Percentiles rank a stretch among this genome's conserved stretches.
Conservation (phyloP, 73 alveolate species). For the Breviolum minutum region DNA sequence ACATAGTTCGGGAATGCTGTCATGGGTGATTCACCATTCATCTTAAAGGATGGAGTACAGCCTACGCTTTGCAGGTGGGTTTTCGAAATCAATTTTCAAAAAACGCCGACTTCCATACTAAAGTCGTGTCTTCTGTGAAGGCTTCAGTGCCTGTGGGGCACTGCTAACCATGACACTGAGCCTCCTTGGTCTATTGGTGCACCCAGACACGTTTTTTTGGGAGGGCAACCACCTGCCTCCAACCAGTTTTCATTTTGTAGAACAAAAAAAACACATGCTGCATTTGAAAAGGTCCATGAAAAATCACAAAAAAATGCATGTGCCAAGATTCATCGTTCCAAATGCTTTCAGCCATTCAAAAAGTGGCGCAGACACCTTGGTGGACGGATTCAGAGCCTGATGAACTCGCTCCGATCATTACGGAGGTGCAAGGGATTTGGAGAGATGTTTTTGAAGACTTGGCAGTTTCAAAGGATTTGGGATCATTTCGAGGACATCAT, state of each 20-base stretch:
- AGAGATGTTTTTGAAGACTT: background rate
- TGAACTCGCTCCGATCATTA: constrained; percentile 40
- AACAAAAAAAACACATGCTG: background rate
- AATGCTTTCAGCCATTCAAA: background rate
- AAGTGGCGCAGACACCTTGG: background rate
- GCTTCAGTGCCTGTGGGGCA: constrained; percentile 34
- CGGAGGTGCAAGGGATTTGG: background rate
- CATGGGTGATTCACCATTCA: background rate
- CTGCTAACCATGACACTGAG: background rate
- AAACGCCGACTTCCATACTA: background rate
- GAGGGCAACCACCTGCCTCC: too few species aligned
- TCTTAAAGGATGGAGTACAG: constrained; percentile 21
- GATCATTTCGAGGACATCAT: background rate
- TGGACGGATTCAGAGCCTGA: constrained; percentile 22
- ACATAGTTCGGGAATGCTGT: background rate
- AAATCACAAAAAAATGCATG: background rate
- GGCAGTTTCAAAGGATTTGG: too few species aligned
- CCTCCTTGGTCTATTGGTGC: constrained; percentile 24
- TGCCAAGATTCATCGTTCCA: background rate
- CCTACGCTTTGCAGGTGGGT: constrained; percentile 29
- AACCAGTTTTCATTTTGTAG: too few species aligned
- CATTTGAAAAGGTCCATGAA: background rate
- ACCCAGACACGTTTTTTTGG: too few species aligned
- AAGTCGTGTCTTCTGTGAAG: background rate
- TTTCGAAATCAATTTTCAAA: background rate